phyloP scores from a whole-genome alignment of 176 grass and related monocot genomes.

The Puccinellia tenuiflora region DNA sequence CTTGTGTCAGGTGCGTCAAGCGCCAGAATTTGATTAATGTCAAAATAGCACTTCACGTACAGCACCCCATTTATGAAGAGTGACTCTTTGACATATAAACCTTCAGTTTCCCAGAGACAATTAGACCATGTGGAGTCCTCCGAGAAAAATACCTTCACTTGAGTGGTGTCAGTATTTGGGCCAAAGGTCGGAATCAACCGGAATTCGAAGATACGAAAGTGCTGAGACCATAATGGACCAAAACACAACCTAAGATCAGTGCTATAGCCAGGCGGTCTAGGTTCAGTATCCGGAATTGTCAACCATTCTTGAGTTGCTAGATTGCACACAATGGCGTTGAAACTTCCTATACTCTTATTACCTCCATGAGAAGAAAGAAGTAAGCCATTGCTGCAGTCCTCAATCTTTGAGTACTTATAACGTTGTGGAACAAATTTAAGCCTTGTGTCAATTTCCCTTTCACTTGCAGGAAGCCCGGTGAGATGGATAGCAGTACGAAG shows the following conservation, averaged over 20 bases:
- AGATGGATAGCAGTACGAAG: background rate
- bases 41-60: no score
- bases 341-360: no score
- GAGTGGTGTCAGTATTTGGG: no score
- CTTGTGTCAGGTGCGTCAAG: background rate
- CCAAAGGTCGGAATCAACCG: background rate
- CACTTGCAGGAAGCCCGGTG: background rate
- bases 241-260: background rate
- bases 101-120: background rate
- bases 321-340: conserved; percentile 8
- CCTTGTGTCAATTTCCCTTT: background rate
- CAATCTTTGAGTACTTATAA: background rate
- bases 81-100: no score
- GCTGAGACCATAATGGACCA: conserved; percentile 7
- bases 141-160: background rate
- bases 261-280: background rate
- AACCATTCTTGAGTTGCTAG: conserved; percentile 12
- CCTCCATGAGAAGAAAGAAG: conserved; percentile 4
- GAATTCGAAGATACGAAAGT: conserved; percentile 26
- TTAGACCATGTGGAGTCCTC: background rate
- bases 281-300: background rate
- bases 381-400: conserved; percentile 34
- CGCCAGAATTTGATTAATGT: no score
- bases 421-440: conserved; percentile 15
- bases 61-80: no score